A percentile compares a stretch with the other conserved stretches of the same genome.
Conservation (phyloP, 352 stramenopile species). For the Phytophthora fragariae region DNA sequence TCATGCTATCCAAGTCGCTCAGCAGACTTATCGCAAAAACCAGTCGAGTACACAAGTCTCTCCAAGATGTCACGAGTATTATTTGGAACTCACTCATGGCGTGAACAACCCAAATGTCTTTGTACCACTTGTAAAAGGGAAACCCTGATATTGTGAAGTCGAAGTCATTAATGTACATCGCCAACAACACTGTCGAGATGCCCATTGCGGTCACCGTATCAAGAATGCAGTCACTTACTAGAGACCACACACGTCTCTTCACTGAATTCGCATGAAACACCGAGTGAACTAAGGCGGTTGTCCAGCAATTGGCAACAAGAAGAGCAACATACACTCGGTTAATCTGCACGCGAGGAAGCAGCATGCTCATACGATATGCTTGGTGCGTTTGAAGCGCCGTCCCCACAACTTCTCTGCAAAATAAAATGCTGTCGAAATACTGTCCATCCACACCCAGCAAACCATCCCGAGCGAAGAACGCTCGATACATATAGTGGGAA, state of each 20-base stretch:
- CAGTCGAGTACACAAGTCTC: conserved; percentile 23
- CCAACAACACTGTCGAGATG: conserved; percentile 27
- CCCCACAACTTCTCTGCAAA: conserved; percentile 29
- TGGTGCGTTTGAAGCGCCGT: conserved; percentile 33
- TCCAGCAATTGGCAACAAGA: conserved; percentile 41
- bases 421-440: conserved; percentile 35
- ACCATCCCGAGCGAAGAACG: conserved; percentile 17
- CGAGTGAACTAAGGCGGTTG: conserved; percentile 25
- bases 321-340: conserved; percentile 34
- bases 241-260: conserved; percentile 20
- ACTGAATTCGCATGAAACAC: conserved; percentile 15
- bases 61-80: conserved; percentile 34
- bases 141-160: conserved; percentile 9
- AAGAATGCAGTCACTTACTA: conserved; percentile 41
- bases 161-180: conserved; percentile 13
- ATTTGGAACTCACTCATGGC: conserved; percentile 48
- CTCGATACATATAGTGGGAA: conserved; percentile 5
- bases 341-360: conserved; percentile 25
- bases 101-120: conserved; percentile 41
- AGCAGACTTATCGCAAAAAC: conserved; percentile 31
- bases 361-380: conserved; percentile 35
- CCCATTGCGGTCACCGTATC: conserved; percentile 44
- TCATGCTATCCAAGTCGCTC: conserved; percentile 31
- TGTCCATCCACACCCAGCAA: conserved; percentile 31
- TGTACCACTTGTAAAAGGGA: conserved; percentile 37